These are phyloP conservation scores for Solanum ossicruentum DNA, from an alignment of 257 asterid genomes.

Conservation along the genomic window DNA sequence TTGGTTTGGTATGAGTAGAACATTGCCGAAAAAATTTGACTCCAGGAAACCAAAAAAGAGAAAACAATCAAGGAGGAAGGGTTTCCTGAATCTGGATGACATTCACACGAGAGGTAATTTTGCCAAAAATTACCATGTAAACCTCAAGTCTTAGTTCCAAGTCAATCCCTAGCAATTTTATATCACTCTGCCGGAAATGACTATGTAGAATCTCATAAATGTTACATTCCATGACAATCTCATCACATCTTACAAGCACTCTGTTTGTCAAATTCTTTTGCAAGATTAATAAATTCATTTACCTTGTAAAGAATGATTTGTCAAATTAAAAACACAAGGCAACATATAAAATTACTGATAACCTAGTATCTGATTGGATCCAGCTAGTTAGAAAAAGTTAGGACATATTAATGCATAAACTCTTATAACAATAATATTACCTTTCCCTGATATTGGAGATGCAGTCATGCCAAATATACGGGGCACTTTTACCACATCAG, in stretches of 20 bases:
- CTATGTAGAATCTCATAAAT: background rate
- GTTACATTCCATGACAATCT: background rate
- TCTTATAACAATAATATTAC: constrained; percentile 18
- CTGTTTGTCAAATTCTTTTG: background rate
- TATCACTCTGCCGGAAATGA: background rate
- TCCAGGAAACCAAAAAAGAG: background rate
- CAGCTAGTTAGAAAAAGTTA: background rate
- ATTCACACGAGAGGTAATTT: background rate
- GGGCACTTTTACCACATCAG: constrained; percentile 50
- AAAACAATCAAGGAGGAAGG: background rate
- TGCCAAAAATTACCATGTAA: background rate
- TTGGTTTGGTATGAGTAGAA: background rate
- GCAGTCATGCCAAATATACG: constrained; percentile 99
- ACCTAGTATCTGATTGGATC: background rate
- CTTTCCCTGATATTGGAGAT: constrained; percentile 91
- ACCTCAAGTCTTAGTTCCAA: background rate
- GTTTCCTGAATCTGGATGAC: background rate
- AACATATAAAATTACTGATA: background rate
- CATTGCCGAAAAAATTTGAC: background rate
- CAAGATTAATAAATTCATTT: background rate
- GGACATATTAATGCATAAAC: background rate
- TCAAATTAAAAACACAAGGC: background rate
- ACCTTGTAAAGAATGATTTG: background rate
- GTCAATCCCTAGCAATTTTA: background rate
- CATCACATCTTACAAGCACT: background rate